These are phyloP conservation scores for Claviceps monticola DNA, from an alignment of 2,329 filamentous ascomycete genomes.

Conservation along the genomic window DNA sequence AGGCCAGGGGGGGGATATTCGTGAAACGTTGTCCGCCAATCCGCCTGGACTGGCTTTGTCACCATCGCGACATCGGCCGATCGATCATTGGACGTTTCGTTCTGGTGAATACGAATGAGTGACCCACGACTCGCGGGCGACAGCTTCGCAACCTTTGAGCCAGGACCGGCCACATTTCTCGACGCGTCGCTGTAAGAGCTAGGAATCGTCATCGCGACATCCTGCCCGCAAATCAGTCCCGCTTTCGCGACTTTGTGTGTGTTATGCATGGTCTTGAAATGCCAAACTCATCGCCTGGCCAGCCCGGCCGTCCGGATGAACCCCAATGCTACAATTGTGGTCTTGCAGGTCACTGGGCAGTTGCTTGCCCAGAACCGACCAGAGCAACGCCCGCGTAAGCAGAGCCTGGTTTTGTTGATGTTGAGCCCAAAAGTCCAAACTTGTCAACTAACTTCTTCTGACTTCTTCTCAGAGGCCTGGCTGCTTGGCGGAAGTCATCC, in stretches of 20 bases:
- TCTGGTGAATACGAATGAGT: neutral
- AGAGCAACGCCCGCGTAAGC: constrained; percentile 37
- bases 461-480: constrained; percentile 17
- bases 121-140: neutral
- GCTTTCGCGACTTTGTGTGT: neutral
- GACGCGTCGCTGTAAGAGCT: neutral
- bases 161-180: neutral
- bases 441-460: constrained; percentile 7
- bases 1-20: constrained; percentile 14
- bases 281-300: constrained; percentile 16
- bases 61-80: neutral
- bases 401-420: neutral
- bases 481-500: constrained; percentile 23
- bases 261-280: constrained; percentile 11
- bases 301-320: constrained; percentile 19
- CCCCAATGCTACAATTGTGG: constrained; percentile 42
- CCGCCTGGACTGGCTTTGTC: neutral
- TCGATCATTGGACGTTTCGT: neutral
- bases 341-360: constrained; percentile 33
- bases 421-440: neutral
- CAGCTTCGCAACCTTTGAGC: neutral
- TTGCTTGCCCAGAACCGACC: constrained; percentile 38
- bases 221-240: neutral
- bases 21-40: constrained; percentile 2
- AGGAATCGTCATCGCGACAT: neutral